phyloP scores from a whole-genome alignment of 352 stramenopile species.

The Phytopythium ostracodes region DNA sequence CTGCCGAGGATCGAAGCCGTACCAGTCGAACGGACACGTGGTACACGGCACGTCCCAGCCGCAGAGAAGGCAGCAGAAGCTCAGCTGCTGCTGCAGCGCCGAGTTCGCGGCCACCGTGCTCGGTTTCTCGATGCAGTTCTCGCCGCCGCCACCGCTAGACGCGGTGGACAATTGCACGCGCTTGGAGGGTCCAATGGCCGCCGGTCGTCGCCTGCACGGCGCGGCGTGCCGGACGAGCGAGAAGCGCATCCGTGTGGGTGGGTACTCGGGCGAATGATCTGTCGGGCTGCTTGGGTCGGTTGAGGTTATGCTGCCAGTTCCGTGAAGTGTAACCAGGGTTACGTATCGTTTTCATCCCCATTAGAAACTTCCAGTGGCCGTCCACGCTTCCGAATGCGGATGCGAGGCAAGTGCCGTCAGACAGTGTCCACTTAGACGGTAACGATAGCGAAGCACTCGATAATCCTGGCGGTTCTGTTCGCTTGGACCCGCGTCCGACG shows the following conservation, averaged over 20 bases:
- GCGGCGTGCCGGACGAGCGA: not conserved
- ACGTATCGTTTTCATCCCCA: not conserved
- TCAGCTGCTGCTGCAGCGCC: constrained; percentile 45
- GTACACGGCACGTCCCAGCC: constrained; percentile 58
- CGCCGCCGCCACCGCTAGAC: not conserved
- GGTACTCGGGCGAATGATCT: not conserved
- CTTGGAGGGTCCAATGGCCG: not conserved
- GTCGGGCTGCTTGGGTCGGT: not conserved
- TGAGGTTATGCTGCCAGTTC: not conserved
- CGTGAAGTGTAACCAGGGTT: not conserved
- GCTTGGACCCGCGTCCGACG: too few species aligned
- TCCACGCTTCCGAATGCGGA: too few species aligned
- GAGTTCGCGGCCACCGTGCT: constrained; percentile 19
- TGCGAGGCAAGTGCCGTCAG: too few species aligned
- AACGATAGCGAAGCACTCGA: too few species aligned
- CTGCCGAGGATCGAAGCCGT: constrained; percentile 47
- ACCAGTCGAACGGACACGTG: constrained; percentile 70
- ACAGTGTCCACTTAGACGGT: too few species aligned
- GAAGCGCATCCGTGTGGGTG: not conserved
- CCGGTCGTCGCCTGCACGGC: not conserved
- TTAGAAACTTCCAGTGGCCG: constrained; percentile 3
- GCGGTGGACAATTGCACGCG: not conserved
- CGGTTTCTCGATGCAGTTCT: constrained; percentile 7
- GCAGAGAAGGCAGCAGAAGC: constrained; percentile 69
- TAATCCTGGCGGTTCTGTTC: too few species aligned